These are phyloP conservation scores for Garcileccinum viscosum DNA, from an alignment of 1,284 basidiomycete species.

Conservation along the genomic window DNA sequence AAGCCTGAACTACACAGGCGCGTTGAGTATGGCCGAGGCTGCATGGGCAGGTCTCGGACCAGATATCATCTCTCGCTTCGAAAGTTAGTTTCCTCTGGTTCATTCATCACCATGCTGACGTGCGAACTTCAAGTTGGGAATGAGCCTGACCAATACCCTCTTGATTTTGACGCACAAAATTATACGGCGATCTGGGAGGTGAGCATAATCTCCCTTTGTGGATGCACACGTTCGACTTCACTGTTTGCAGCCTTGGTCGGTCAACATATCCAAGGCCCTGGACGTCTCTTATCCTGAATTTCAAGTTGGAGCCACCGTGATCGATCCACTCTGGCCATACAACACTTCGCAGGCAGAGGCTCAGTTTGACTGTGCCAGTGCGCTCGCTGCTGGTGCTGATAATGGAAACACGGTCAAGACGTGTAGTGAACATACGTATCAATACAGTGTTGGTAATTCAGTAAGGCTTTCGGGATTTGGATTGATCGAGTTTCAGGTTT, in stretches of 20 bases:
- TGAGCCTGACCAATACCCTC: slow-evolving; percentile 55
- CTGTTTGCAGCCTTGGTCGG: slow-evolving; percentile 47
- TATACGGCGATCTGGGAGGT: slow-evolving; percentile 53
- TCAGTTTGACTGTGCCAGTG: slow-evolving; percentile 53
- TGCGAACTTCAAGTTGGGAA: slow-evolving; percentile 51
- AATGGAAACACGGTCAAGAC: slow-evolving; percentile 44
- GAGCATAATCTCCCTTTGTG: slow-evolving; percentile 9
- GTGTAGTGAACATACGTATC: slow-evolving; percentile 59
- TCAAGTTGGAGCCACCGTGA: slow-evolving; percentile 53
- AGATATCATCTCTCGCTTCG: slow-evolving; percentile 47
- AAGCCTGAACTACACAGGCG: slow-evolving; percentile 48
- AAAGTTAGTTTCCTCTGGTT: slow-evolving; percentile 45
- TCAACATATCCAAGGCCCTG: slow-evolving; percentile 50
- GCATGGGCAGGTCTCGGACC: slow-evolving; percentile 45
- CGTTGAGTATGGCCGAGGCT: slow-evolving; percentile 50
- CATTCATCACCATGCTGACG: background rate
- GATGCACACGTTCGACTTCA: background rate
- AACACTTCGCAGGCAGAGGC: slow-evolving; percentile 47
- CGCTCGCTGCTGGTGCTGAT: slow-evolving; percentile 51
- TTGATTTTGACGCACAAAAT: slow-evolving; percentile 46
- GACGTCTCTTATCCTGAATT: slow-evolving; percentile 46
- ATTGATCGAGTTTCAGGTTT: slow-evolving; percentile 42
- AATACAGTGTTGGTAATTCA: slow-evolving; percentile 50
- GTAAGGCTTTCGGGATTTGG: background rate
- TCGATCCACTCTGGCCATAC: slow-evolving; percentile 59